These are phyloP conservation scores for Coniosporium apollinis DNA, from an alignment of 495 filamentous ascomycete species.

Conservation along the genomic window DNA sequence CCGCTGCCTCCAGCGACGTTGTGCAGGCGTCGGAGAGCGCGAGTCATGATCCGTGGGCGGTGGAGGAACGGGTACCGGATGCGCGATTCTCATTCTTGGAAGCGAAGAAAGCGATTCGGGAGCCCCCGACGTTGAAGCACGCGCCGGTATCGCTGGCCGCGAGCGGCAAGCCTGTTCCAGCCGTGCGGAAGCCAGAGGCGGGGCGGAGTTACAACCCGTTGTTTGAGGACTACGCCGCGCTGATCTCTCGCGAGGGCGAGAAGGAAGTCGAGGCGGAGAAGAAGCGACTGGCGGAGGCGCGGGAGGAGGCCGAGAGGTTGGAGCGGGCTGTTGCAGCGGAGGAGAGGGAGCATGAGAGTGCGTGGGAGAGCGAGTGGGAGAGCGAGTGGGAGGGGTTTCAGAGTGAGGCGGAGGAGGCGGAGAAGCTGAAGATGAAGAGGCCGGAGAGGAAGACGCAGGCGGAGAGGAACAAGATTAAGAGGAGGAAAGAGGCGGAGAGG, in stretches of 20 bases:
- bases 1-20: slow-evolving; percentile 36
- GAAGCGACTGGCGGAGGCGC: slow-evolving; percentile 51
- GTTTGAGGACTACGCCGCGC: slow-evolving; percentile 65
- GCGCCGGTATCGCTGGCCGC: slow-evolving; percentile 65
- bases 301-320: slow-evolving; percentile 40
- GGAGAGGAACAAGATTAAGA: slow-evolving; percentile 72
- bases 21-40: slow-evolving; percentile 37
- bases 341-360: slow-evolving; percentile 37
- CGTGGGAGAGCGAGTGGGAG: slow-evolving; percentile 80
- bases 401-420: slow-evolving; percentile 30
- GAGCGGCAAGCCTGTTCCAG: slow-evolving; percentile 57
- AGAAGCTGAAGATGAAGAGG: slow-evolving; percentile 50
- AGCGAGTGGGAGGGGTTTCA: slow-evolving; percentile 37
- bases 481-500: slow-evolving; percentile 73
- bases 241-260: slow-evolving; percentile 54
- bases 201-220: slow-evolving; percentile 84
- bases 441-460: slow-evolving; percentile 69
- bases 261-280: slow-evolving; percentile 67
- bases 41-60: slow-evolving; percentile 64
- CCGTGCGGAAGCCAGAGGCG: slow-evolving; percentile 60
- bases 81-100: slow-evolving; percentile 29
- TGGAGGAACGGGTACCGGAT: slow-evolving; percentile 24
- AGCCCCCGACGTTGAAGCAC: slow-evolving; percentile 58
- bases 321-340: slow-evolving; percentile 21
- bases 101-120: slow-evolving; percentile 39